These are phyloP conservation scores for Phaeosphaeria sp. DNA, from an alignment of 2,329 filamentous ascomycete genomes.

Conservation along the genomic window DNA sequence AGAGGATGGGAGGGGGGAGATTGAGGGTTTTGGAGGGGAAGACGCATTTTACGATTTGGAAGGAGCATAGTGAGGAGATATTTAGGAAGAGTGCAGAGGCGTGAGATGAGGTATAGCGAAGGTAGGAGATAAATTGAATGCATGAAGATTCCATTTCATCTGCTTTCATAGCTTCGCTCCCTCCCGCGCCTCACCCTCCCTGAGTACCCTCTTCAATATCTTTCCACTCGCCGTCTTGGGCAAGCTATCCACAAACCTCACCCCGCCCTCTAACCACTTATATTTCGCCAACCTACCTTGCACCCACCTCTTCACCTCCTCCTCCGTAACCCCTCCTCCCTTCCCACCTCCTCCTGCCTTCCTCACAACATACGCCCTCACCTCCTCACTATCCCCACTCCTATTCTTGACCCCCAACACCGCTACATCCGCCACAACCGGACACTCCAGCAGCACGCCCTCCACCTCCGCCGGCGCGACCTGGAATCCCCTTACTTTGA, in stretches of 20 bases:
- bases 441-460: slow-evolving; percentile 43
- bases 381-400: slow-evolving; percentile 53
- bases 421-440: slow-evolving; percentile 48
- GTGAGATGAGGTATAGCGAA: slow-evolving; percentile 3
- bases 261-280: slow-evolving; percentile 70
- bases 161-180: neutral
- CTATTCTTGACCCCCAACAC: slow-evolving; percentile 45
- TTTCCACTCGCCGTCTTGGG: slow-evolving; percentile 79
- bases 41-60: slow-evolving; percentile 33
- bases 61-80: slow-evolving; percentile 25
- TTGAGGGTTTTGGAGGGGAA: slow-evolving; percentile 24
- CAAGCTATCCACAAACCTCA: slow-evolving; percentile 70
- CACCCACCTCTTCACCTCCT: slow-evolving; percentile 61
- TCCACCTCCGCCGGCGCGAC: slow-evolving; percentile 53
- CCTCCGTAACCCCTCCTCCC: slow-evolving; percentile 22
- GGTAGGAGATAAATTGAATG: too few relatives aligned
- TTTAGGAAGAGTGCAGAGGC: slow-evolving; percentile 15
- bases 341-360: too few relatives aligned
- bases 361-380: slow-evolving; percentile 64
- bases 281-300: slow-evolving; percentile 71
- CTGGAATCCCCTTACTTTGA: slow-evolving; percentile 47
- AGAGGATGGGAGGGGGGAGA: slow-evolving; percentile 22
- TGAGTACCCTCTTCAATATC: slow-evolving; percentile 70
- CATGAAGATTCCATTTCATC: too few relatives aligned
- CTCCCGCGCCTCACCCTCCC: slow-evolving; percentile 38